A percentile compares a stretch with the other conserved stretches of the same genome.
These are phyloP conservation scores for Amesomyces nigricolor DNA, from an alignment of 2,329 filamentous ascomycete genomes.

Conservation along the genomic window DNA sequence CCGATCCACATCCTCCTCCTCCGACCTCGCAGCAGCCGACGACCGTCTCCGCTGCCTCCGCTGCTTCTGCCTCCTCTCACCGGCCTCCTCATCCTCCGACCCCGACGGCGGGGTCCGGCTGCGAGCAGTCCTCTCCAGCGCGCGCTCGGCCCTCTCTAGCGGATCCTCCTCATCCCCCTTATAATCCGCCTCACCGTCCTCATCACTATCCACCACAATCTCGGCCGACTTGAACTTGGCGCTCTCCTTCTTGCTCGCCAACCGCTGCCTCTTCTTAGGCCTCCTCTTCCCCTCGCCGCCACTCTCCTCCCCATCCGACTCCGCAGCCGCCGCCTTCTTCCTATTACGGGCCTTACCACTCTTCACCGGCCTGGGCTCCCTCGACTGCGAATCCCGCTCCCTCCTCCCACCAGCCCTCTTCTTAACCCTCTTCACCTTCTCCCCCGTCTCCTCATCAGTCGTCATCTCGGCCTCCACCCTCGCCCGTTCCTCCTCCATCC, in stretches of 20 bases:
- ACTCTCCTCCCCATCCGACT: constrained; percentile 29
- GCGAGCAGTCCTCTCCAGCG: constrained; percentile 30
- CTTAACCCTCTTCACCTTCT: constrained; percentile 68
- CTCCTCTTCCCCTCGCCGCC: constrained; percentile 46
- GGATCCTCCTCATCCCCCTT: constrained; percentile 35
- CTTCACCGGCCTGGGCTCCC: constrained; percentile 27
- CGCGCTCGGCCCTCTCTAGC: constrained; percentile 30
- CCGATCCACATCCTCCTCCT: constrained; percentile 35
- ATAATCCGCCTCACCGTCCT: constrained; percentile 26
- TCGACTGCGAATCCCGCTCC: constrained; percentile 29
- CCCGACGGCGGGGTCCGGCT: constrained; percentile 13
- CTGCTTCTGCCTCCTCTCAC: constrained; percentile 22
- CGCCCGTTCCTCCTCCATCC: constrained; percentile 63
- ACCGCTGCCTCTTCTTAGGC: constrained; percentile 58
- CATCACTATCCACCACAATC: constrained; percentile 72
- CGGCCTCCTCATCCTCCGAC: constrained; percentile 11
- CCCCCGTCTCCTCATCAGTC: constrained; percentile 71
- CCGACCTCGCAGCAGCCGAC: constrained; percentile 18
- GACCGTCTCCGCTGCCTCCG: constrained; percentile 10
- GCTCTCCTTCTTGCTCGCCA: constrained; percentile 46
- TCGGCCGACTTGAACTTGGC: constrained; percentile 81
- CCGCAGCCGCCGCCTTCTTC: constrained; percentile 47
- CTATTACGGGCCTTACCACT: constrained; percentile 36
- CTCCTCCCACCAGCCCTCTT: constrained; percentile 47
- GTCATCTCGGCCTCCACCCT: constrained; percentile 73